Conservation (phyloP, 2,329 filamentous ascomycete genomes). For the Immersiporthe knoxdaviesiana region DNA sequence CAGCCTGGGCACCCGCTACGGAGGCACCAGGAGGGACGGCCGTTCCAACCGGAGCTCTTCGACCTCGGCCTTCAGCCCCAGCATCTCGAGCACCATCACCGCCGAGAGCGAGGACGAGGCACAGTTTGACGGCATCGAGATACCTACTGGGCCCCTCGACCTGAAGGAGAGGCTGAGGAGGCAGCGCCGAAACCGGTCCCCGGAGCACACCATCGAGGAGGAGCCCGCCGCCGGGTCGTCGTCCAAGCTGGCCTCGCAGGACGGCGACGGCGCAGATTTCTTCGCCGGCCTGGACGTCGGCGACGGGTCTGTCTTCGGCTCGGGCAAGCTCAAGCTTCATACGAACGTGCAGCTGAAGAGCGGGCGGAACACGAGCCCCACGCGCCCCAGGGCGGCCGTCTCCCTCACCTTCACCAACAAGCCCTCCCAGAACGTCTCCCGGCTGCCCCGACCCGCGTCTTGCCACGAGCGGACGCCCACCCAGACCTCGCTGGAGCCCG, state of each 20-base stretch:
- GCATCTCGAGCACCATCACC: conserved; percentile 87
- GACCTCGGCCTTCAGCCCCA: conserved; percentile 87
- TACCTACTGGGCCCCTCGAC: conserved; percentile 82
- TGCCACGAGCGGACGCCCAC: conserved; percentile 67
- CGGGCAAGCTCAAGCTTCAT: conserved; percentile 80
- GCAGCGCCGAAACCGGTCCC: conserved; percentile 65
- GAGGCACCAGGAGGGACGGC: conserved; percentile 80
- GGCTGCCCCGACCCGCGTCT: conserved; percentile 76
- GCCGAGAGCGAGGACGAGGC: conserved; percentile 92
- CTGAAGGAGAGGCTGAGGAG: conserved; percentile 78
- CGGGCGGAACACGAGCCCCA: conserved; percentile 68
- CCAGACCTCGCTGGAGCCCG: conserved; percentile 81
- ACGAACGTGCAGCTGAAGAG: conserved; percentile 90
- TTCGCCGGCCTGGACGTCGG: conserved; percentile 86
- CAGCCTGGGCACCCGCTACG: conserved; percentile 87
- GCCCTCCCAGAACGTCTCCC: conserved; percentile 59
- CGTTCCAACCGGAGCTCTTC: conserved; percentile 83
- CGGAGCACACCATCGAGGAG: conserved; percentile 51
- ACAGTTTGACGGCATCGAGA: conserved; percentile 77
- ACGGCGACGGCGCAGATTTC: conserved; percentile 71
- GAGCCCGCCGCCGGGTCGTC: conserved; percentile 31
- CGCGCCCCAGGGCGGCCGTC: conserved; percentile 73
- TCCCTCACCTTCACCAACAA: conserved; percentile 93
- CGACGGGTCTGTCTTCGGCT: conserved; percentile 78
- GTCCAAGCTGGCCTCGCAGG: conserved; percentile 35